phyloP scores from a whole-genome alignment of 1,139 yeast species.

The Geotrichum citri-aurantii region DNA sequence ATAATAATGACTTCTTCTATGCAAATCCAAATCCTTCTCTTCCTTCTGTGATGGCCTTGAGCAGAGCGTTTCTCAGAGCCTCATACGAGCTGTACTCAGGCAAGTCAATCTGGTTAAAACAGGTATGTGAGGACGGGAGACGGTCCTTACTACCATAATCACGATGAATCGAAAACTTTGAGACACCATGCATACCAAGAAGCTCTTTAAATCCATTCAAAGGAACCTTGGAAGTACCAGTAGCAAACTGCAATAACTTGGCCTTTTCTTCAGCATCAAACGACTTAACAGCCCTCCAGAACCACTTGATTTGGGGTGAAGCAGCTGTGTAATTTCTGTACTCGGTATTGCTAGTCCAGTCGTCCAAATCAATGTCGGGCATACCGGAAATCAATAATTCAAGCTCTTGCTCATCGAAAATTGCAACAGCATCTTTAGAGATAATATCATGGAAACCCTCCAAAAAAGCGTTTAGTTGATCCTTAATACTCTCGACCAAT shows the following conservation, averaged over 20 bases:
- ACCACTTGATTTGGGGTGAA: conserved; percentile 90
- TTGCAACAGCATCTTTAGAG: conserved; percentile 77
- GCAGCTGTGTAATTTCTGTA: conserved; percentile 82
- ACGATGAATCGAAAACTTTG: conserved; percentile 84
- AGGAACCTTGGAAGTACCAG: conserved; percentile 97
- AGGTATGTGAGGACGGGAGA: conserved; percentile 92
- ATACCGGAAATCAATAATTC: conserved; percentile 89
- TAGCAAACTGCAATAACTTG: conserved; percentile 86
- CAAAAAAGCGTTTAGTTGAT: conserved; percentile 81
- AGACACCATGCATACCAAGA: conserved; percentile 81
- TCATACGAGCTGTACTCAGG: conserved; percentile 93
- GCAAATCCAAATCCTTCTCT: conserved; percentile 95
- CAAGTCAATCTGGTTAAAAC: conserved; percentile 89
- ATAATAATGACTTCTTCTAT: conserved; percentile 20
- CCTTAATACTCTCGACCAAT: conserved; percentile 73
- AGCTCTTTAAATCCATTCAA: conserved; percentile 87
- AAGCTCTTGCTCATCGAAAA: conserved; percentile 92
- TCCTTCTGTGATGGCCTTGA: conserved; percentile 89
- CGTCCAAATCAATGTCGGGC: conserved; percentile 93
- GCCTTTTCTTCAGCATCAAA: conserved; percentile 95
- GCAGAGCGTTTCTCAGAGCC: conserved; percentile 68
- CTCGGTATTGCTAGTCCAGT: conserved; percentile 84
- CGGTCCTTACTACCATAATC: conserved; percentile 84
- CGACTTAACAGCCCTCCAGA: conserved; percentile 96
- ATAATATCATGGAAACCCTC: conserved; percentile 84